A percentile compares a stretch with the other conserved stretches of the same genome.
Evolutionary conservation across 1,284 basidiomycete species (phyloP).

Genomic region (Leccinum pseudoinsigne): DNA sequence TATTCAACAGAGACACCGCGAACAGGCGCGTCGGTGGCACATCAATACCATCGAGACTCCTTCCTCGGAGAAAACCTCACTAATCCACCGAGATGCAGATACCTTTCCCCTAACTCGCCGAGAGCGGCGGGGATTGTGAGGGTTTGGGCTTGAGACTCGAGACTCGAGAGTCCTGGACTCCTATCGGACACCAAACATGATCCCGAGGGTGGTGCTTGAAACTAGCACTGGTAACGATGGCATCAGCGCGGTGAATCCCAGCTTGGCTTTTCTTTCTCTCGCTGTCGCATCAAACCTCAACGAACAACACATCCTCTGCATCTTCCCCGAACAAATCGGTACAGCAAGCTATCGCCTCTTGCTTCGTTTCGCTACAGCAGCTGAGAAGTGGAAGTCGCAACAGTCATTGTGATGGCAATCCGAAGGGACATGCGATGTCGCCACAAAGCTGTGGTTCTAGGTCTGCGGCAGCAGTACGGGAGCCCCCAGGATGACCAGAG

Average conservation of each 20-base stretch:
- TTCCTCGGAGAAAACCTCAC: not conserved
- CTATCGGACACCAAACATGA: slow-evolving; percentile 4
- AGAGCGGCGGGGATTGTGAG: not conserved
- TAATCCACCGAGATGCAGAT: not conserved
- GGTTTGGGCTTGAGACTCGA: not conserved
- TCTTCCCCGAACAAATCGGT: not conserved
- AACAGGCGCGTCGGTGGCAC: not conserved
- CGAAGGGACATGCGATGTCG: not conserved
- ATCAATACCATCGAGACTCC: not conserved
- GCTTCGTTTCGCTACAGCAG: not conserved
- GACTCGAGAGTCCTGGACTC: not conserved
- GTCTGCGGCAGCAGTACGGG: not conserved
- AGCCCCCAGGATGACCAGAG: not conserved
- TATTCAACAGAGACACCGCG: not conserved
- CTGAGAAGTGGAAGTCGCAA: not conserved
- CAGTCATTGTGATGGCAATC: not conserved
- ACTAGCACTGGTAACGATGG: slow-evolving; percentile 7
- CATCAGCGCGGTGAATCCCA: slow-evolving; percentile 5
- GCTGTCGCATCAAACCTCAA: not conserved
- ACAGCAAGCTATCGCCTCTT: not conserved
- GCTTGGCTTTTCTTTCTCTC: not conserved
- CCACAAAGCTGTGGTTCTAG: not conserved
- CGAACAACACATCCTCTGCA: not conserved
- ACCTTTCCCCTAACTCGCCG: not conserved
- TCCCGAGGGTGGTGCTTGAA: not conserved